Conservation (phyloP, 139 green algal genomes). For the Desmodesmus armatus region DNA sequence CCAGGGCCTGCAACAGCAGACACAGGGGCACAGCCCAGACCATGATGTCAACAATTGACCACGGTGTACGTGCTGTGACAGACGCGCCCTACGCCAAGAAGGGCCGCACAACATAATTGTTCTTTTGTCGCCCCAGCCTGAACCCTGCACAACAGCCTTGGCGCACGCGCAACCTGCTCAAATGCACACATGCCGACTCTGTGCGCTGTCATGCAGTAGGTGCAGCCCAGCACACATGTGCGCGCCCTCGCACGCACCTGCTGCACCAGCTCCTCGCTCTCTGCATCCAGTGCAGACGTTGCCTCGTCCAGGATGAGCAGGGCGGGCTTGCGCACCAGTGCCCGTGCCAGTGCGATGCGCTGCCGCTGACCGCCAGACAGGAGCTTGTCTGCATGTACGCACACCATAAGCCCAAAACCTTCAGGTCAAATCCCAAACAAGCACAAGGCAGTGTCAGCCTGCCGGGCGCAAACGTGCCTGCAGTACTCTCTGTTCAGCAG, state of each 20-base stretch:
- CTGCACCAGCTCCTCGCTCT: conserved; percentile 55
- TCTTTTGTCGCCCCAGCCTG: too few relatives aligned
- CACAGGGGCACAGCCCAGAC: too few relatives aligned
- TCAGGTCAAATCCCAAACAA: too few relatives aligned
- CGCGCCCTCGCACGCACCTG: conserved; percentile 62
- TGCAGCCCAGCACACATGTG: neutral
- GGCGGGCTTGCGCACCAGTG: conserved; percentile 58
- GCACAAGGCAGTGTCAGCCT: neutral
- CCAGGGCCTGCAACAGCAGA: conserved; percentile 72
- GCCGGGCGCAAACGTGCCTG: neutral
- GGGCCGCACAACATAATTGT: too few relatives aligned
- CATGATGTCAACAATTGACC: too few relatives aligned
- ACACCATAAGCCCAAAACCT: too few relatives aligned
- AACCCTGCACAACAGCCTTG: too few relatives aligned
- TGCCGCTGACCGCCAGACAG: conserved; percentile 80
- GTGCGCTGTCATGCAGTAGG: neutral
- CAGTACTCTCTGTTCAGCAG: neutral
- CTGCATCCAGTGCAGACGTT: conserved; percentile 60
- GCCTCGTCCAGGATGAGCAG: conserved; percentile 84
- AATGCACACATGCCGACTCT: too few relatives aligned
- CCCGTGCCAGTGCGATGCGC: conserved; percentile 72
- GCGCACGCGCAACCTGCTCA: too few relatives aligned
- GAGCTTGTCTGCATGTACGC: conserved; percentile 60
- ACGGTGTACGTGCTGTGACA: too few relatives aligned
- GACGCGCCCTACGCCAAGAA: too few relatives aligned